Percentiles rank a stretch among this genome's conserved stretches.
phyloP scores from a whole-genome alignment of 2,329 filamentous ascomycete species.

The Xylogone sp. region DNA sequence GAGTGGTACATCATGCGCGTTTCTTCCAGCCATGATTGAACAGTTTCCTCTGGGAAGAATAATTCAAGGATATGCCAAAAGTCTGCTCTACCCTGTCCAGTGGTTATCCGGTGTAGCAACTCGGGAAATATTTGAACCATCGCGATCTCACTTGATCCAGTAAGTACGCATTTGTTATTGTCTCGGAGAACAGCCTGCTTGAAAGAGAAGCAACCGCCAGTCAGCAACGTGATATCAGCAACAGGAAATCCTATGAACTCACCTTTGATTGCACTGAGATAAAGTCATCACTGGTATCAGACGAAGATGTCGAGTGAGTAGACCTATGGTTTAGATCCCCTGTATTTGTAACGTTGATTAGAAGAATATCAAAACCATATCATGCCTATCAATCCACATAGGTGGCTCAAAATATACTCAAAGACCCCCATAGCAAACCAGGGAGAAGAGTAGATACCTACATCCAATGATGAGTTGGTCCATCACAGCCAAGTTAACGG shows the following conservation, averaged over 20 bases:
- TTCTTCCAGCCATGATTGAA: conserved; percentile 1
- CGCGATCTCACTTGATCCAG: conserved; percentile 3
- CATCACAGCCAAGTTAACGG: too few species aligned
- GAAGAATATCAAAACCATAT: too few species aligned
- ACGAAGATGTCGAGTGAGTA: too few species aligned
- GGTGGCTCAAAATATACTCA: too few species aligned
- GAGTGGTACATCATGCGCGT: not conserved
- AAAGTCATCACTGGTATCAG: too few species aligned
- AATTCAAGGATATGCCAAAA: conserved; percentile 12
- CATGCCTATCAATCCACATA: too few species aligned
- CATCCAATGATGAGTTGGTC: too few species aligned
- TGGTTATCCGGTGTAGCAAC: not conserved
- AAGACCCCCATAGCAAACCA: too few species aligned
- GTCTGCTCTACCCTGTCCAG: not conserved
- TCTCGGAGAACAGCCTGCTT: conserved; percentile 3
- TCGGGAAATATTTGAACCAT: conserved; percentile 12
- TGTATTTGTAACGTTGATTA: too few species aligned
- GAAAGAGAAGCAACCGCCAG: not conserved
- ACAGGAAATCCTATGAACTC: not conserved
- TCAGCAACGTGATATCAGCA: not conserved
- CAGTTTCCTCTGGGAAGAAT: conserved; percentile 10
- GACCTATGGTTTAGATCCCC: too few species aligned
- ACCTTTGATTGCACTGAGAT: not conserved
- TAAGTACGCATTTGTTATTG: conserved; percentile 8
- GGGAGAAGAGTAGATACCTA: too few species aligned